Percentiles rank a stretch among this genome's conserved stretches.
phyloP scores from a whole-genome alignment of 2,329 filamentous ascomycete genomes.

The Exophiala mesophila region DNA sequence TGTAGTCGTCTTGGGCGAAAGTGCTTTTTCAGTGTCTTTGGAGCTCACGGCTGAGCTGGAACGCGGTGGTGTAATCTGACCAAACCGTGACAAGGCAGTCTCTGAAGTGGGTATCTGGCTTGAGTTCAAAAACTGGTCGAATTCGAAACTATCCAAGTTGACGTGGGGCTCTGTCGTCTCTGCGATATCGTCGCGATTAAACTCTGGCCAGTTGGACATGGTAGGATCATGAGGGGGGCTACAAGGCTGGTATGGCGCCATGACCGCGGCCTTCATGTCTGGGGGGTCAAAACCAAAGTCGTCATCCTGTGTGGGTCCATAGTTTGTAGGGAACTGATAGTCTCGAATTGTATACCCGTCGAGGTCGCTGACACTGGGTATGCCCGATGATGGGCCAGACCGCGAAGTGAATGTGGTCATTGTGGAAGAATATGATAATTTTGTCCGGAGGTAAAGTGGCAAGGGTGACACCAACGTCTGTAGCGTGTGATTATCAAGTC shows the following conservation, averaged over 20 bases:
- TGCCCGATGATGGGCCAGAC: slow-evolving; percentile 16
- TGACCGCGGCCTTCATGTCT: slow-evolving; percentile 8
- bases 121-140: slow-evolving; percentile 21
- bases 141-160: slow-evolving; percentile 16
- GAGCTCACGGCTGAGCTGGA: slow-evolving; percentile 22
- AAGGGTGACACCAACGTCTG: too few species aligned
- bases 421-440: too few species aligned
- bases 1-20: slow-evolving; percentile 15
- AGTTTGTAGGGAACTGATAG: slow-evolving; percentile 14
- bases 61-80: slow-evolving; percentile 26
- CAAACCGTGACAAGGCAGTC: slow-evolving; percentile 22
- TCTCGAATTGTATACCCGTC: slow-evolving; percentile 23
- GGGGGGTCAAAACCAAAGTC: slow-evolving; percentile 27
- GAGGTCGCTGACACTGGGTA: slow-evolving; percentile 22
- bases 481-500: too few species aligned
- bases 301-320: slow-evolving; percentile 14
- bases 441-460: too few species aligned
- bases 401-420: slow-evolving; percentile 12
- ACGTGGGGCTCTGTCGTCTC: slow-evolving; percentile 8
- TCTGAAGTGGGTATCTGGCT: slow-evolving; percentile 15
- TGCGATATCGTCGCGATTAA: slow-evolving; percentile 20
- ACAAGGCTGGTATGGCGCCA: slow-evolving; percentile 21
- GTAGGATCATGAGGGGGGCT: slow-evolving; percentile 22
- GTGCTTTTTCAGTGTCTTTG: slow-evolving; percentile 15
- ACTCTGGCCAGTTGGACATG: slow-evolving; percentile 20